Base-by-base conservation (phyloP, 2,329 filamentous ascomycete species). In the Fusarium lyarnte region DNA sequence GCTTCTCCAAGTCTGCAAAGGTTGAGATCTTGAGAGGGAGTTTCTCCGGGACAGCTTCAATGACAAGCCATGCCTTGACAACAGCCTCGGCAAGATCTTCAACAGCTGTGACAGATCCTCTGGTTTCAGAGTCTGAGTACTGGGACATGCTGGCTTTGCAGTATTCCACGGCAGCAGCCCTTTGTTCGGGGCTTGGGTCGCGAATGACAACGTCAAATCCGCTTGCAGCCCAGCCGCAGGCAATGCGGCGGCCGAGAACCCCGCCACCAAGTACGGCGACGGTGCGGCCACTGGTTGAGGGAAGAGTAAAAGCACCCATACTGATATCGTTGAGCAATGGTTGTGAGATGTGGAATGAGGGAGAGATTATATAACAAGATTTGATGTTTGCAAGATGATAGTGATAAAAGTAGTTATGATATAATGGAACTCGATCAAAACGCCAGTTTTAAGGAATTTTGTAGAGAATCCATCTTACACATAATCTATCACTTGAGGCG, bases 141-240 rank as follows among this genome's bases (percentile, higher is more conserved):
- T 17, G 11, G 1, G 53, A 33, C 62, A 66, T 66, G 29, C 35
- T 66, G 11, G 17, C 8, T 6, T 33, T 61, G 16, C 64, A 66
- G 16, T 66, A 66, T 5, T 66, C 39, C 17, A 66, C 14, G 2
- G 64, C 64, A 0, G 52, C 62, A 27, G 23, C 11, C 7, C 62
- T 66, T 36, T 66, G 64, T 8, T 66, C 64, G 9, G 9, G 17
- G 8, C 53, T 66, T 9, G 64, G 62, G 31, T 66, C 64, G 0
- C 64, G 53, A 10, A 66, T 61, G 10, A 66, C 5, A 38, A 66
- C 64, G 3, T 66, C 45, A 17, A 60, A 66, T 27, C 64, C 53
- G 16, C 64, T 66, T 46, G 64, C 64, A 41, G 29, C 62, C 64
- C 64, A 66, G 4, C 62, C 64, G 2, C 64, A 66, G 7, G 62